Evolutionary conservation across 352 stramenopile species (phyloP), one percentile per base, ranked within the genome.

Genomic region (Phytophthora tubulina): DNA sequence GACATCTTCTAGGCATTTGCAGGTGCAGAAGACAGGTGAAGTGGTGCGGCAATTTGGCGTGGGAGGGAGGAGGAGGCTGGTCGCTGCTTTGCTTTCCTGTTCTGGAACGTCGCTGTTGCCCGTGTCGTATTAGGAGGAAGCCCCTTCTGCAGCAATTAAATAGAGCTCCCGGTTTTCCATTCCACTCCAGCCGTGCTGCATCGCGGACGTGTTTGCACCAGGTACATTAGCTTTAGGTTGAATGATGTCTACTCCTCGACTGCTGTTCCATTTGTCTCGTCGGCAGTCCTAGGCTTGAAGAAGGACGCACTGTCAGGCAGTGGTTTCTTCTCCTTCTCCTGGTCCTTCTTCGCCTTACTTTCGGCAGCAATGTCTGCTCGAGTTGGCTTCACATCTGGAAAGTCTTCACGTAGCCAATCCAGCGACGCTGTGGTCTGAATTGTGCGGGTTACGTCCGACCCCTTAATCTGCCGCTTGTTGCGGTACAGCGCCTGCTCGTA

Each of bases 321-420:
- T 36, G 32, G 17, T 56, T 68, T 65, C 52, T 53, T 75, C 30
- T 76, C 68, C 38, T 67, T 63, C 27, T 70, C 55, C 32, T 80
- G 70, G 10, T 67, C 70, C 9, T 71, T 72, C 39, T 79, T 85
- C 15, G 45, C 42, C 53, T 70, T 79, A 32, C 45, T 65, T 4
- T 63, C 67, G 11, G 45, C 45, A 53, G 55, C 14, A 27, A 45
- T 42, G 30, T 70, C 64, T 51, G 51, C 41, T 46, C 38, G 52
- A 17, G 65, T 48, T 3, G 61, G 56, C 49, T 86, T 90, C 8
- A 87, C 62, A 45, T 93, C 87, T 9, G 84, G 84, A 41, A 96
- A 96, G 68, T 97, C 91, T 66, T 93, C 87, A 44, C 89, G 91
- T 7, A 97, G 76, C 89, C 89, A 97, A 68, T 96, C 91, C 7